phyloP scores from a whole-genome alignment of 1,284 basidiomycete genomes.

The Meira miltonrushii region DNA sequence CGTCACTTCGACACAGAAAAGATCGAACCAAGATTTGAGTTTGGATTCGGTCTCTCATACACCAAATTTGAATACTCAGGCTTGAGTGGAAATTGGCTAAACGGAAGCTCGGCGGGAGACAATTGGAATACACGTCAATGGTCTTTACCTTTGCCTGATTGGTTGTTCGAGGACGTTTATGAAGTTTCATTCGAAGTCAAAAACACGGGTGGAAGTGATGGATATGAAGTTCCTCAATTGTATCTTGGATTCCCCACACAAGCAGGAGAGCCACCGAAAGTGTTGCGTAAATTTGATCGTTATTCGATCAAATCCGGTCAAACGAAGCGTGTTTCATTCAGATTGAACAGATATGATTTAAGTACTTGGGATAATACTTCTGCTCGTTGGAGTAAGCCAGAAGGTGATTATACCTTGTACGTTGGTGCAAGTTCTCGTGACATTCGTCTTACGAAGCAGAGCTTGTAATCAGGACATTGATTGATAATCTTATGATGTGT shows the following conservation, averaged over 20 bases:
- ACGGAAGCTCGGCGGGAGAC: not conserved
- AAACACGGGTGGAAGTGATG: slow-evolving; percentile 34
- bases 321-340: slow-evolving; percentile 22
- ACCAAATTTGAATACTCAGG: slow-evolving; percentile 34
- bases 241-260: slow-evolving; percentile 36
- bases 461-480: too few species aligned
- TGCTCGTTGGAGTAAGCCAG: slow-evolving; percentile 32
- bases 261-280: slow-evolving; percentile 39
- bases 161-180: slow-evolving; percentile 37
- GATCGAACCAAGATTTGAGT: slow-evolving; percentile 37
- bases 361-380: slow-evolving; percentile 24
- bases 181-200: slow-evolving; percentile 30
- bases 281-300: slow-evolving; percentile 40
- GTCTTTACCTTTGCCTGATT: slow-evolving; percentile 22
- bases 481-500: too few species aligned
- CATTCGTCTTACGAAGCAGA: slow-evolving; percentile 18
- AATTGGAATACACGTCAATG: slow-evolving; percentile 17
- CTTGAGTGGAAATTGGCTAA: slow-evolving; percentile 15
- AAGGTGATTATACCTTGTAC: slow-evolving; percentile 25
- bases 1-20: slow-evolving; percentile 30
- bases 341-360: slow-evolving; percentile 35
- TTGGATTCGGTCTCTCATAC: slow-evolving; percentile 42
- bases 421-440: slow-evolving; percentile 38
- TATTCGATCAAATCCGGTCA: slow-evolving; percentile 21
- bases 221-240: slow-evolving; percentile 39